Evolutionary conservation across 331 rosid species (phyloP), one percentile per base, ranked within the genome.

Genomic region (Arachis monticola): DNA sequence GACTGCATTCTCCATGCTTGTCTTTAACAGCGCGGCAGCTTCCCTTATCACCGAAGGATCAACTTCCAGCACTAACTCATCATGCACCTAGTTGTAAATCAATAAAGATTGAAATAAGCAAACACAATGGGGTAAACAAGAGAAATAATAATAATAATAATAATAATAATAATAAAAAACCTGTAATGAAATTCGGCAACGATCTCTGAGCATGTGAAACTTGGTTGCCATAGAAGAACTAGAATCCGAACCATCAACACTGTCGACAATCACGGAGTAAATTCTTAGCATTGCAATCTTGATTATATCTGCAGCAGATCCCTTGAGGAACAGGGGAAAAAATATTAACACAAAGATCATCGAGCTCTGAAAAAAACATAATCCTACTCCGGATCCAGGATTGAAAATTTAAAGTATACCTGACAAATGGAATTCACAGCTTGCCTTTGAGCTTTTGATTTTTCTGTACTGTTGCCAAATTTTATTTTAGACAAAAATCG

Each of bases 381-480:
- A 55, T 69, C 45, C 59, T 46, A 6, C 35, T 44, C 44, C 2
- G 45, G 56, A 70, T 32, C 38, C 3, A 3, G 38, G 62, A 77
- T 67, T 14, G 67, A 73, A 56, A 66, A 57, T 52, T 3, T 66
- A 47, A 73, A 86, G 85, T 69, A 57, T 75, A 94, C 99, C 93
- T 90, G 99, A 85, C 99, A 94, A 73, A 94, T 83, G 68, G 99
- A 94, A 83, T 94, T 94, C 60, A 94, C 99, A 80, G 97, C 96
- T 86, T 91, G 98, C 79, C 99, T 89, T 85, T 94, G 92, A 58
- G 99, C 99, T 83, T 74, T 94, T 8, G 91, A 86, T 77, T 87
- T 92, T 85, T 94, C 99, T 73, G 82, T 78, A 70, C 81, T 75
- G 75, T 76, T 87, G 55, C 97, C 92, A 57, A 86, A 77, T 79